Evolutionary conservation across 2,329 filamentous ascomycete genomes (phyloP), one percentile per base, ranked within the genome.

Genomic region (Calonectria crousiana): DNA sequence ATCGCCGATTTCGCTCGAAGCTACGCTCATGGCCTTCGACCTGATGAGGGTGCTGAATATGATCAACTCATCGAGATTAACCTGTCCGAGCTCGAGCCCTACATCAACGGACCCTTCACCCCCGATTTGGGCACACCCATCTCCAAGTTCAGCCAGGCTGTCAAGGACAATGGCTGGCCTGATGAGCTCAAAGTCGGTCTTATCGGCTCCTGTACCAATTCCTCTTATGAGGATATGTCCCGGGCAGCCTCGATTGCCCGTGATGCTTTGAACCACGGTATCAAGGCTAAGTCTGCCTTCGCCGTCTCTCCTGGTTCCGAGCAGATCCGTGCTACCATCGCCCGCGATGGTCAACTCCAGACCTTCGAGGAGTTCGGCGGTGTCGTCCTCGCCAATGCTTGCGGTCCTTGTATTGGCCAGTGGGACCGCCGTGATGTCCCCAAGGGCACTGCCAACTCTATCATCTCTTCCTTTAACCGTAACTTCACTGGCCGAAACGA

Each of bases 401-500:
- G 97, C 82, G 97, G 94, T 4, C 95, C 95, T 38, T 98, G 96
- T 83, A 97, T 98, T 79, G 96, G 96, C 2, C 95, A 98, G 86
- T 98, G 97, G 97, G 95, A 98, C 84, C 94, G 97, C 80, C 90
- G 89, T 78, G 96, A 98, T 81, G 95, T 98, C 71, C 94, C 96
- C 91, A 98, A 98, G 92, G 96, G 96, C 79, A 93, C 95, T 81
- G 89, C 95, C 82, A 99, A 99, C 93, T 97, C 95, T 9, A 99
- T 99, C 85, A 90, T 99, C 85, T 98, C 96, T 60, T 98, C 97
- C 34, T 99, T 98, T 93, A 99, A 99, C 94, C 95, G 97, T 88
- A 98, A 99, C 93, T 98, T 99, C 90, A 98, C 96, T 75, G 96
- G 96, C 79, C 95, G 97, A 85, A 98, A 98, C 86, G 96, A 98